phyloP scores from a whole-genome alignment of 164 flowering plant genomes.

The Kingdonia uniflora region DNA sequence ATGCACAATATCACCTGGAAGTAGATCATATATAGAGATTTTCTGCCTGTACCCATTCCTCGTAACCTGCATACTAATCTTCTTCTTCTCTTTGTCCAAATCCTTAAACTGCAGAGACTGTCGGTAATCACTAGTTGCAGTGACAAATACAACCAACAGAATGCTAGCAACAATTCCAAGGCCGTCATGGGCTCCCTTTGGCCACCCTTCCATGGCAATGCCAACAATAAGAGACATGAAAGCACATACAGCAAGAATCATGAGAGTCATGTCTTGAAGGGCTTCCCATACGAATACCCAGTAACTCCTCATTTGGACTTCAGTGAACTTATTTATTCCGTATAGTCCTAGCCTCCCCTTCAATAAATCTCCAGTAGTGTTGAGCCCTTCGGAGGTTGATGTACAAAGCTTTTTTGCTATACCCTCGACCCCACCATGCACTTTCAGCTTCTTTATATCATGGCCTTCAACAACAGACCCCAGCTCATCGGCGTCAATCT shows the following conservation, averaged over 20 bases:
- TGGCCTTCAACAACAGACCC: conserved; percentile 82
- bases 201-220: conserved; percentile 86
- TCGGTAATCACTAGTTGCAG: conserved; percentile 88
- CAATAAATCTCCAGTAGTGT: conserved; percentile 35
- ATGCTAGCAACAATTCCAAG: conserved; percentile 93
- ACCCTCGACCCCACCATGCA: conserved; percentile 78
- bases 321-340: conserved; percentile 80
- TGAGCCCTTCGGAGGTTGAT: conserved; percentile 43
- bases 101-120: conserved; percentile 94
- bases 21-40: conserved; percentile 76
- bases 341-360: conserved; percentile 45
- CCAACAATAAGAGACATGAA: conserved; percentile 80
- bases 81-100: conserved; percentile 91
- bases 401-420: conserved; percentile 63
- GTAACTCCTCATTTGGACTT: conserved; percentile 51
- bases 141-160: conserved; percentile 84
- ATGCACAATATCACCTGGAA: conserved; percentile 93
- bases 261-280: conserved; percentile 88
- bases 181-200: conserved; percentile 94
- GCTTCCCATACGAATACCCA: conserved; percentile 97
- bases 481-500: conserved; percentile 78
- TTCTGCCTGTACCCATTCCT: conserved; percentile 75
- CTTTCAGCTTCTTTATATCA: conserved; percentile 59
- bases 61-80: conserved; percentile 72
- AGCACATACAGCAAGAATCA: conserved; percentile 85